Base-by-base conservation (phyloP, 495 filamentous ascomycete species). In the Articulospora tetracladia region DNA sequence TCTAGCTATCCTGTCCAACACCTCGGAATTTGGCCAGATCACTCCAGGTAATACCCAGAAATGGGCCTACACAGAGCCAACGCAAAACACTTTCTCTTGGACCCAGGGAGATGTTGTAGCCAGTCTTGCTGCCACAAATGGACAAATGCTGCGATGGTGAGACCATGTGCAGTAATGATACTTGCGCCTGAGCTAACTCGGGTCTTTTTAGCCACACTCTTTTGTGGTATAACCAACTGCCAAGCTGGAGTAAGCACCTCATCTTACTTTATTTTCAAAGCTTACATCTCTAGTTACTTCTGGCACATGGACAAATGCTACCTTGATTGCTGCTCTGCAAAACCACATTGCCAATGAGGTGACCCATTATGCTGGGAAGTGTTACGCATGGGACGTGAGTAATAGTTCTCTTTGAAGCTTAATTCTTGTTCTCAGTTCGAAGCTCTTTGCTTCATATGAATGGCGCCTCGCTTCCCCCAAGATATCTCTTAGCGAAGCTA, bases 191-290 rank as follows among this genome's bases (percentile, higher is more conserved):
- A 53, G 26, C 50, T 3, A 25, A 30, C 11, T 39, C 47, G 39
- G 20, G n/a, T 8, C 3, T 6, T 20, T 44, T n/a, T 19, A 22
- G 48, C 58, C 83, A 87, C 64, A 84, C 76, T 11, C 68, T 86
- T n/a, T 76, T 85, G 10, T 89, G 82, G 83, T 70, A 87, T 67
- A 75, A 72, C 36, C 81, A 89, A 61, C 68, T 88, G 2, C 83
- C 86, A 19, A 74, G 48, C 48, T 87, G 82, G 82, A 74, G 81
- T 78, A 73, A 17, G 71, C 28, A 4, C 3, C 17, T 50, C 20
- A 27, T 24, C 26, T 30, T 11, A 15, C 13, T 20, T 15, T 3
- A 15, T 49, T 19, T 52, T 59, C 57, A 53, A 2, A 60, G 46
- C 60, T 46, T 52, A 53, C 6, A 60, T 12, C 20, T 15, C 27